Evolutionary conservation across 768 basidiomycete species (phyloP), one percentile per base, ranked within the genome.

Genomic region (Lactarius quietus): DNA sequence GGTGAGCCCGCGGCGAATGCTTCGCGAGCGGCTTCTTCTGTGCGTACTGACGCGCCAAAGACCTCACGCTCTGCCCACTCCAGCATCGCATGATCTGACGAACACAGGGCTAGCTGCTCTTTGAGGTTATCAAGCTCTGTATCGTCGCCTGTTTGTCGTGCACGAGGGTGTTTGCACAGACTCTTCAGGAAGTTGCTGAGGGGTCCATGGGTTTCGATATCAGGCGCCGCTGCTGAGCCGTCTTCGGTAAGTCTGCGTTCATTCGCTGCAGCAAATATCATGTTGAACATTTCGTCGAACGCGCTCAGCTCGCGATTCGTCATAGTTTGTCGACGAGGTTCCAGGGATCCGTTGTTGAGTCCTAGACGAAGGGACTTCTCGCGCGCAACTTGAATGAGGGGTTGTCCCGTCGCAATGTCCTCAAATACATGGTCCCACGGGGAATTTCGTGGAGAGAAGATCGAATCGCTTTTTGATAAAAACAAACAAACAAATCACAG

Each of bases 261-360:
- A 41, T 78, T 76, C 63, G 79, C 79, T 18, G 83, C 82, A 55
- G 57, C 10, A 72, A 91, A 90, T 41, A 92, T 84, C 76, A 88
- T 75, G 69, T 85, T 80, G 69, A 92, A 89, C 83, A 92, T 88
- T 35, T 87, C 85, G 70, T 88, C 83, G 69, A 92, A 87, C 5
- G 83, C 84, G 63, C 72, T 80, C 63, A 82, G 80, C 76, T 92
- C 91, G 53, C 82, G 81, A 0, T 84, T 85, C 0, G 89, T 89
- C 82, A 91, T 85, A 23, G 84, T 77, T 67, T 88, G 86, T 31
- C 80, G 81, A 43, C 80, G 79, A 8, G 70, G 67, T 31, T 45
- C 59, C 6, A 57, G 18, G 28, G 67, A 48, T n/a, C 39, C 48
- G 9, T 62, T 48, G 41, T 62, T 39, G 67, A 41, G 59, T 8